phyloP scores from a whole-genome alignment of 371 early-diverging fungal species.

The Parasitella parasitica region DNA sequence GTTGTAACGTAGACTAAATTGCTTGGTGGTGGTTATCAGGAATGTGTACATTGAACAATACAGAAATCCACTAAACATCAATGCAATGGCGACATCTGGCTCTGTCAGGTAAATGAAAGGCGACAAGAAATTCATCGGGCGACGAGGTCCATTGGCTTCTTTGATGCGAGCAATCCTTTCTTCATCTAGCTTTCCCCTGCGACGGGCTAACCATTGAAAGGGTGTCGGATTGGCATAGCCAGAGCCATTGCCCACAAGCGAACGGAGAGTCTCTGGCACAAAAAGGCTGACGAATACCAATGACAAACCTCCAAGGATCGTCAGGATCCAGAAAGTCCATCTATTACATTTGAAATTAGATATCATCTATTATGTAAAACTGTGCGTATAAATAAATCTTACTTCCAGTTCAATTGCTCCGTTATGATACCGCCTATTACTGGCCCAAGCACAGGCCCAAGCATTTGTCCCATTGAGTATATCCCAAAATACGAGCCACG shows the following conservation, averaged over 20 bases:
- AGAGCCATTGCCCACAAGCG: conserved; percentile 48
- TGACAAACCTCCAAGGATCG: conserved; percentile 16
- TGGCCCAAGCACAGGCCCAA: conserved; percentile 35
- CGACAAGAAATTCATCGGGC: conserved; percentile 7
- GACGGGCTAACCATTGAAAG: conserved; percentile 10
- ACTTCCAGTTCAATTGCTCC: conserved; percentile 17
- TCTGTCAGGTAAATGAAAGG: conserved; percentile 21
- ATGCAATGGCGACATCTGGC: conserved; percentile 5
- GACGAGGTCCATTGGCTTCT: not conserved
- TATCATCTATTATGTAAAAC: too few relatives aligned
- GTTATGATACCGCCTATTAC: conserved; percentile 21
- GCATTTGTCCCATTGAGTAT: conserved; percentile 41
- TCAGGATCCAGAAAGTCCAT: conserved; percentile 40
- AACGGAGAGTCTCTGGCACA: conserved; percentile 45
- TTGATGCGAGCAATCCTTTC: conserved; percentile 3
- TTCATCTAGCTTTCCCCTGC: conserved; percentile 14
- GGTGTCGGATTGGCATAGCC: conserved; percentile 46
- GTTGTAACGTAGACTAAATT: conserved; percentile 24
- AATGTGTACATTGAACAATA: conserved; percentile 14
- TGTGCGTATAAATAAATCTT: not conserved
- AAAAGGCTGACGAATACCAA: conserved; percentile 20
- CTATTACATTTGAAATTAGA: not conserved
- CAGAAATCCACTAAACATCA: conserved; percentile 2
- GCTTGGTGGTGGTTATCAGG: conserved; percentile 22
- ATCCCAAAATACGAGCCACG: conserved; percentile 66